Evolutionary conservation across 2,329 filamentous ascomycete genomes (phyloP), one percentile per base, ranked within the genome.

Genomic region (Penicillium sp.): DNA sequence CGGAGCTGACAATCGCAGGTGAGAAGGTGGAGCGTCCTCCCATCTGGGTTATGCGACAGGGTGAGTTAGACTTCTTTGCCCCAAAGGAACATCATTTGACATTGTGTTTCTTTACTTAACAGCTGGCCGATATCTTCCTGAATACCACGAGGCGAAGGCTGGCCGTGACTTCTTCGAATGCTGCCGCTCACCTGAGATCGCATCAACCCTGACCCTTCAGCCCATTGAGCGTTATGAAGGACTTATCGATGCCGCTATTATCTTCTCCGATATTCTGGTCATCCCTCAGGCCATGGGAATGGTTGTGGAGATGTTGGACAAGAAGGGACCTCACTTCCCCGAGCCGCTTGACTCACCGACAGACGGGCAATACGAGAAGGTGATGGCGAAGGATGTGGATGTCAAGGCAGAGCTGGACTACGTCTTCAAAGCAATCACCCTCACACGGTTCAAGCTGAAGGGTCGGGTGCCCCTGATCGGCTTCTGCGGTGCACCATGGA

Each of bases 11-110:
- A 49, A 61, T 63, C 61, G 50, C 68, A 95, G 92, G 93, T 73
- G 83, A 97, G 77, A 86, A 86, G 72, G 90, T 97, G 62, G 91
- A 97, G 76, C 86, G 94, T 61, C 89, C 94, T 58, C 94, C 94
- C 54, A 90, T 95, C 80, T 99, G 94, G 94, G 91, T 99, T 72
- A 99, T 99, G 94, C 89, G 94, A 76, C 94, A 99, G 85, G 91
- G 91, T 93, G 80, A 74, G 74, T 65, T 63, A 51, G 14, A 8
- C 4, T 16, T 41, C n/a, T 34, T 36, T 19, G 36, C 34, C 26
- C 27, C 8, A 11, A 8, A 35, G 13, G 48, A 51, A 42, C 16
- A 45, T 36, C 58, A 9, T 51, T 44, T 57, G 41, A 51, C 35
- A 36, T 23, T 18, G 51, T 42, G 36, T 16, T 13, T 50, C 16